A percentile compares a stretch with the other conserved stretches of the same genome.
Conservation (phyloP, 2,329 filamentous ascomycete genomes). For the Zalaria sp. region DNA sequence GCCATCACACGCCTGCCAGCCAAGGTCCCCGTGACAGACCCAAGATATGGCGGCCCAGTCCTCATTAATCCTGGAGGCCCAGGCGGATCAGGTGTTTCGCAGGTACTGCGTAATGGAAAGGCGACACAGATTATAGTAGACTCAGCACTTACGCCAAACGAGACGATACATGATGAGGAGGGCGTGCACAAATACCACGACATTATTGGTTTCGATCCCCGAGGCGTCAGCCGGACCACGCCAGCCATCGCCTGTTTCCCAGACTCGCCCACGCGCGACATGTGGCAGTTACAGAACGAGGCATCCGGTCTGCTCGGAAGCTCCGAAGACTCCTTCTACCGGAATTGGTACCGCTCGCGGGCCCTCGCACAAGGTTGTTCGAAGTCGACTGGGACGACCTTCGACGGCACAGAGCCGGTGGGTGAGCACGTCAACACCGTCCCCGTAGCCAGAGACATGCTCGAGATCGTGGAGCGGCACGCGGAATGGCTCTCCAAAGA, state of each 20-base stretch:
- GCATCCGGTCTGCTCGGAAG: conserved; percentile 23
- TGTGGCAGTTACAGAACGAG: conserved; percentile 19
- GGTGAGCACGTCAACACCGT: conserved; percentile 30
- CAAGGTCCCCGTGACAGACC: conserved; percentile 23
- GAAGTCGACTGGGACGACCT: conserved; percentile 1
- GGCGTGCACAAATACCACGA: conserved; percentile 19
- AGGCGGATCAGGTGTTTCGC: conserved; percentile 26
- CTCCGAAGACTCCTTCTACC: conserved; percentile 24
- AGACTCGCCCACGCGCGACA: conserved; percentile 9
- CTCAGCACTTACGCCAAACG: not conserved
- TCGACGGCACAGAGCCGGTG: conserved; percentile 10
- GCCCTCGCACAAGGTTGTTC: conserved; percentile 17
- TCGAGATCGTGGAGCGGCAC: conserved; percentile 31
- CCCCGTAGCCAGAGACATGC: conserved; percentile 32
- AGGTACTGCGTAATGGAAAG: conserved; percentile 18
- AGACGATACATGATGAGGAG: conserved; percentile 8
- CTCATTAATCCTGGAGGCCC: conserved; percentile 32
- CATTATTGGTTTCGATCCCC: conserved; percentile 26
- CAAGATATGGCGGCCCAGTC: conserved; percentile 31
- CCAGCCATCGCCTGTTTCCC: conserved; percentile 21
- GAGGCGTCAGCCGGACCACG: conserved; percentile 23
- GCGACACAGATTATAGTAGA: conserved; percentile 23
- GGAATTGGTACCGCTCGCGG: conserved; percentile 23
- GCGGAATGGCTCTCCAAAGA: conserved; percentile 12
- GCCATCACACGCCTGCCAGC: conserved; percentile 33